Percentiles rank a stretch among this genome's conserved stretches.
Conservation (phyloP, 1,284 basidiomycete species). For the Phellopilus nigrolimitatus region DNA sequence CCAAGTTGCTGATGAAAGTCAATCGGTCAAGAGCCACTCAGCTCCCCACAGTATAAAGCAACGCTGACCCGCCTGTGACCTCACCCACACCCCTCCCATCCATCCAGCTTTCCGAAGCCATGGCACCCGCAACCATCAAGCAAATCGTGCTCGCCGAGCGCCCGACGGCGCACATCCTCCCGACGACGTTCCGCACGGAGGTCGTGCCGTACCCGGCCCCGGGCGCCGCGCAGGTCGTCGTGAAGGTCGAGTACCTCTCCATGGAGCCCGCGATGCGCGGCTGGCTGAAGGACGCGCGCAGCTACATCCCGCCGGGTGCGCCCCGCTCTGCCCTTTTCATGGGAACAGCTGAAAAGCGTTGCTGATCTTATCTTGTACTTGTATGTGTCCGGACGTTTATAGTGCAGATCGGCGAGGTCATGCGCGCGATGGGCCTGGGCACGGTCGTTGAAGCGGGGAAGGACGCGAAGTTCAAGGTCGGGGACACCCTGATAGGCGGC, state of each 20-base stretch:
- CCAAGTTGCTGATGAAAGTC: no score
- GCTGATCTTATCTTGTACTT: conserved; percentile 15
- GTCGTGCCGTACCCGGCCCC: conserved; percentile 46
- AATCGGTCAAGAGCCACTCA: no score
- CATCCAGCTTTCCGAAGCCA: no score
- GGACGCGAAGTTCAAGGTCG: conserved; percentile 50
- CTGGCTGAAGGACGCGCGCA: conserved; percentile 66
- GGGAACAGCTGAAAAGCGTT: no score
- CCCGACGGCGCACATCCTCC: conserved; percentile 59
- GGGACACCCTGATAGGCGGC: conserved; percentile 58
- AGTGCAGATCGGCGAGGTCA: conserved; percentile 79
- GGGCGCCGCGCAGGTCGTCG: conserved; percentile 55
- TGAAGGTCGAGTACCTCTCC: conserved; percentile 71
- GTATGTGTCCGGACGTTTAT: conserved; percentile 35
- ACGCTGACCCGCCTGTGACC: no score
- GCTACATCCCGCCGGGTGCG: conserved; percentile 51
- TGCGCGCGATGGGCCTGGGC: conserved; percentile 73
- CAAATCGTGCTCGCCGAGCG: conserved; percentile 72
- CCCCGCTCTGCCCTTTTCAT: not conserved
- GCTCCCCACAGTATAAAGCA: no score
- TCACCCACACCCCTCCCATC: no score
- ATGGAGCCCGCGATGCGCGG: conserved; percentile 86
- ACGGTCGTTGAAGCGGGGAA: conserved; percentile 56
- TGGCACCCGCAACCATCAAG: conserved; percentile 44
- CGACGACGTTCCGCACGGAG: conserved; percentile 47